phyloP scores from a whole-genome alignment of 2,329 filamentous ascomycete genomes.

The Fusarium pseudoanthophilum region DNA sequence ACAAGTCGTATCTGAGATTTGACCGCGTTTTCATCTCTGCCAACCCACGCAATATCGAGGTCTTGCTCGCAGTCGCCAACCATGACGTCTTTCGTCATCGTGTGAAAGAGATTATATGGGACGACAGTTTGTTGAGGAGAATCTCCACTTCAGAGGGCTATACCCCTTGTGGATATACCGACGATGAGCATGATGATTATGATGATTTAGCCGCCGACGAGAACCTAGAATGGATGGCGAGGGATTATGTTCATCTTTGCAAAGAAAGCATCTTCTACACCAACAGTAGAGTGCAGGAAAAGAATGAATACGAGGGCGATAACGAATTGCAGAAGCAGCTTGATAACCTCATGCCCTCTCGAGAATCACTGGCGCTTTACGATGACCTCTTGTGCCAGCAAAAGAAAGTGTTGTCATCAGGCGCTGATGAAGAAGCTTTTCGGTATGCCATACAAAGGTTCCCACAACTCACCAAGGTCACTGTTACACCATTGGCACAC shows the following conservation, averaged over 20 bases:
- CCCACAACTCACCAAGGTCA: background rate
- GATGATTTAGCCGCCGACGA: no score
- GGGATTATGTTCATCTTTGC: background rate
- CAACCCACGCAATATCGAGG: background rate
- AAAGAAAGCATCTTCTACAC: background rate
- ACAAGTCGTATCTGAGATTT: background rate
- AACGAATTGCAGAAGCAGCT: no score
- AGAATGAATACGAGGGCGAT: background rate
- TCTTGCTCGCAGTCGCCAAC: background rate
- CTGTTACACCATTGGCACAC: background rate
- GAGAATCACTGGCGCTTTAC: background rate
- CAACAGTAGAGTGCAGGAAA: background rate
- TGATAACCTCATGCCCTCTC: background rate
- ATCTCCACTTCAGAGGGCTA: background rate
- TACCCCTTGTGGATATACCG: background rate
- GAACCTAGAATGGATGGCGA: no score
- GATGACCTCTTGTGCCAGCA: background rate
- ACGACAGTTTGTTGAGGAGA: background rate
- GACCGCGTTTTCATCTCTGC: conserved; percentile 15
- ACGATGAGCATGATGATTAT: background rate
- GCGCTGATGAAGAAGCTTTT: background rate
- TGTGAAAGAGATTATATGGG: conserved; percentile 9
- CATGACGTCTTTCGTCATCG: background rate
- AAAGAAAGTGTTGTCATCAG: background rate
- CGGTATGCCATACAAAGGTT: background rate